Evolutionary conservation across 192 early-diverging fungal species (phyloP).

Genomic region (Pilaira anomala): DNA sequence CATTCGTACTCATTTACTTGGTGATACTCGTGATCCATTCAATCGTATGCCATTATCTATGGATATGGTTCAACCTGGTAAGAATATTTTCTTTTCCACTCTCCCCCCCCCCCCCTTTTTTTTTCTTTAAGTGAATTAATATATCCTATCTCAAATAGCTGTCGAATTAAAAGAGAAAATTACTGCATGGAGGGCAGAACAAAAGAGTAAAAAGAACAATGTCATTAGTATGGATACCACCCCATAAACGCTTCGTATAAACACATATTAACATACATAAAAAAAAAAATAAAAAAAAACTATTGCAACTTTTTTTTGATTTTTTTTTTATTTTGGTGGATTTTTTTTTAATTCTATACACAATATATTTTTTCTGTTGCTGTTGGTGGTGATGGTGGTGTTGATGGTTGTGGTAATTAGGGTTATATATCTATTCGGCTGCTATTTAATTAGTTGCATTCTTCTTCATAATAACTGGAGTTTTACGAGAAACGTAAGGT

Average conservation of each 20-base stretch:
- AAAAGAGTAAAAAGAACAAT: slow-evolving; percentile 19
- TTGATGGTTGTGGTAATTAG: not conserved
- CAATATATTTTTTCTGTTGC: too few relatives aligned
- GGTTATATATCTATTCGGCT: not conserved
- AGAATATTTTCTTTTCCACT: not conserved
- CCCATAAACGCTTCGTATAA: slow-evolving; percentile 1
- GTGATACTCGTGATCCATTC: slow-evolving; percentile 89
- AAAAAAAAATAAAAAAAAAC: too few relatives aligned
- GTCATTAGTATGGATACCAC: not conserved
- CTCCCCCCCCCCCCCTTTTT: not conserved
- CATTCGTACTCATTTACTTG: slow-evolving; percentile 85
- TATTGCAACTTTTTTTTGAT: not conserved
- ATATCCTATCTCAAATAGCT: too few relatives aligned
- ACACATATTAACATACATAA: too few relatives aligned
- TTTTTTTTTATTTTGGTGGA: not conserved
- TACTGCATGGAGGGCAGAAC: slow-evolving; percentile 25
- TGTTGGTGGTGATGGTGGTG: too few relatives aligned
- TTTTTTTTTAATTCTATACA: not conserved
- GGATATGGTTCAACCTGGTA: slow-evolving; percentile 83
- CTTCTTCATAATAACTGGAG: slow-evolving; percentile 8
- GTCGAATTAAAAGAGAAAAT: slow-evolving; percentile 26
- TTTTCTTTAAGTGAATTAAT: slow-evolving; percentile 3
- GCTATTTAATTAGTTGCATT: not conserved
- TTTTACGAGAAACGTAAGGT: slow-evolving; percentile 26
- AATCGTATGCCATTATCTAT: slow-evolving; percentile 86